Conservation (phyloP, 345 rosid genomes). For the Populus alba region DNA sequence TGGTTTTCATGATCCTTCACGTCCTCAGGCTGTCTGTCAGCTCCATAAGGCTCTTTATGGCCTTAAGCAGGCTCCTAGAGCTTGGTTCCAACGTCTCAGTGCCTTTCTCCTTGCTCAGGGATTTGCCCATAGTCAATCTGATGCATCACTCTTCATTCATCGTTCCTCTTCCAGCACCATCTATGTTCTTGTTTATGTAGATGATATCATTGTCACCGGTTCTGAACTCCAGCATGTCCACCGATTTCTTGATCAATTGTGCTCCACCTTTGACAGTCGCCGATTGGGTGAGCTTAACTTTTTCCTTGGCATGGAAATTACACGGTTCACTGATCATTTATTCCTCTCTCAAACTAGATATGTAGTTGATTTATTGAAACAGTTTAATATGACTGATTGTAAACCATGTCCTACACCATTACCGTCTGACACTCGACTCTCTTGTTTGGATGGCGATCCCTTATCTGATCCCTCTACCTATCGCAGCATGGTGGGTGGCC, state of each 20-base stretch:
- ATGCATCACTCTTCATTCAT: neutral
- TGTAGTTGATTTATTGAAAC: neutral
- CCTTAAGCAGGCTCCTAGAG: neutral
- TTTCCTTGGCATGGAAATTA: neutral
- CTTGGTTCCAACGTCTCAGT: neutral
- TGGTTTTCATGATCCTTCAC: neutral
- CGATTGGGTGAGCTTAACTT: neutral
- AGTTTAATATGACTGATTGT: neutral
- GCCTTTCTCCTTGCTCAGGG: neutral
- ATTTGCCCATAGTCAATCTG: neutral
- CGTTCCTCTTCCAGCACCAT: too few relatives aligned
- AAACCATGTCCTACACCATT: neutral
- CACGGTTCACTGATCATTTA: neutral
- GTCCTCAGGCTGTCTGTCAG: neutral
- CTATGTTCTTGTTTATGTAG: too few relatives aligned
- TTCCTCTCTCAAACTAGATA: neutral
- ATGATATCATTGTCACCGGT: neutral
- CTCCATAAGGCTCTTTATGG: neutral
- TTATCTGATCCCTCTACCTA: neutral
- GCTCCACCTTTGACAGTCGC: neutral
- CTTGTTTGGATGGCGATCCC: neutral
- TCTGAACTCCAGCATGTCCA: neutral
- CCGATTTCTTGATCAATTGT: neutral
- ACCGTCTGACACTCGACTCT: neutral
- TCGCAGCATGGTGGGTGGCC: neutral